Conservation (phyloP, 805 yeast species). For the Phaffomyces antillensis region DNA sequence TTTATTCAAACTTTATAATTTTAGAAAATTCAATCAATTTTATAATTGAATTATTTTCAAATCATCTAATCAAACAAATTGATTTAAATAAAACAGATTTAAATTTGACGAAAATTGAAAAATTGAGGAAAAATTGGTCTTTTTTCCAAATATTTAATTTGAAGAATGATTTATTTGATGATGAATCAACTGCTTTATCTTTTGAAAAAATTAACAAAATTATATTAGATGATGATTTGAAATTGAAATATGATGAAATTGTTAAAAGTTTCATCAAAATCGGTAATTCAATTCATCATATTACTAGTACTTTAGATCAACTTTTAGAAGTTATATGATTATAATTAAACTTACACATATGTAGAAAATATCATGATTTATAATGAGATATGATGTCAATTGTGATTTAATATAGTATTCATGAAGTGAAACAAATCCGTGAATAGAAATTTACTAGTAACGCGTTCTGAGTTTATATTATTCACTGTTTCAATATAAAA, state of each 20-base stretch:
- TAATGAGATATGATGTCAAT: too few relatives aligned
- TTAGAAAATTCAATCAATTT: conserved; percentile 31
- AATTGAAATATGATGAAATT: conserved; percentile 7
- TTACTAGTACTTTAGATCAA: conserved; percentile 3
- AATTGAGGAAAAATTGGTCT: conserved; percentile 31
- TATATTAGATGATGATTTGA: conserved; percentile 17
- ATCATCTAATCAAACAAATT: conserved; percentile 1
- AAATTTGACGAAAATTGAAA: conserved; percentile 24
- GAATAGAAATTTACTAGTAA: too few relatives aligned
- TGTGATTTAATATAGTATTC: too few relatives aligned
- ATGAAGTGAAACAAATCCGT: too few relatives aligned
- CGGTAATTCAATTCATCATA: background rate
- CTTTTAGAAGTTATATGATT: conserved; percentile 1
- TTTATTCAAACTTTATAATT: conserved; percentile 31
- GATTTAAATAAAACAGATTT: conserved; percentile 22
- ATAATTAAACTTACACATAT: background rate
- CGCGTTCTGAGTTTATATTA: too few relatives aligned
- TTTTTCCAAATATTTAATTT: conserved; percentile 30
- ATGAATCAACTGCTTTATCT: conserved; percentile 4
- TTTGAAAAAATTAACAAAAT: conserved; percentile 11
- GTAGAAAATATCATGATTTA: background rate
- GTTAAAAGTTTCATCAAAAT: conserved; percentile 7
- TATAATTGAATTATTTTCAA: conserved; percentile 19
- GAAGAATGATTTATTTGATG: conserved; percentile 12
- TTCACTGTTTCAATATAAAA: too few relatives aligned